Evolutionary conservation across 345 rosid species (phyloP).

Genomic region (Trapa incisa): DNA sequence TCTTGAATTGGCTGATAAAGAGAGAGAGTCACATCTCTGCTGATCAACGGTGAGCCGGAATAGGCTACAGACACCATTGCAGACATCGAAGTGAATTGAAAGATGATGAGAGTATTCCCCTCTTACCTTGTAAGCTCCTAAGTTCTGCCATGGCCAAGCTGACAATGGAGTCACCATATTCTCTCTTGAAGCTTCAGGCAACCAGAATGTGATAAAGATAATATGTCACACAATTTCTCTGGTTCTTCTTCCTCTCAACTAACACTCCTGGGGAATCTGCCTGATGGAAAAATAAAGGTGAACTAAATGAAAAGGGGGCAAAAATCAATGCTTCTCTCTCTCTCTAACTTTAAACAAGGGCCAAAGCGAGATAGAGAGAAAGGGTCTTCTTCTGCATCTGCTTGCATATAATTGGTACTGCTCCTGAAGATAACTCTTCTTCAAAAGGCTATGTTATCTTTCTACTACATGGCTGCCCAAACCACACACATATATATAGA

Average conservation of each 20-base stretch:
- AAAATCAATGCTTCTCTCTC: background rate
- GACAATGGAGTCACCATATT: conserved; percentile 53
- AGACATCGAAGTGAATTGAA: background rate
- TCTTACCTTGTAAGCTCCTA: conserved; percentile 70
- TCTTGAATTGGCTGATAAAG: too few relatives aligned
- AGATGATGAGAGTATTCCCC: background rate
- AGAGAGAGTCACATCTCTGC: too few relatives aligned
- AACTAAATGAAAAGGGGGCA: background rate
- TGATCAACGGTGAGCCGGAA: too few relatives aligned
- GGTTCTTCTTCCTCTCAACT: conserved; percentile 4
- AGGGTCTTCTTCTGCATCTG: background rate
- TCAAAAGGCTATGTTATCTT: background rate
- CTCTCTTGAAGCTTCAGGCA: background rate
- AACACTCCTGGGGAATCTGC: background rate
- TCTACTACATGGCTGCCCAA: background rate
- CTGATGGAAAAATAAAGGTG: background rate
- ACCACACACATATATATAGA: background rate
- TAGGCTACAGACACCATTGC: background rate
- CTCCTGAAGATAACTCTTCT: background rate
- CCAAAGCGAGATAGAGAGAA: background rate
- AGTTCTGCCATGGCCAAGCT: conserved; percentile 85
- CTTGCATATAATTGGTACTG: background rate
- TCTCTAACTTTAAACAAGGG: background rate
- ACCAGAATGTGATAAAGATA: too few relatives aligned
- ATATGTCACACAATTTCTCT: conserved; percentile 2